Conservation (phyloP, 23 red algal species). For the Gracilaria domingensis region DNA sequence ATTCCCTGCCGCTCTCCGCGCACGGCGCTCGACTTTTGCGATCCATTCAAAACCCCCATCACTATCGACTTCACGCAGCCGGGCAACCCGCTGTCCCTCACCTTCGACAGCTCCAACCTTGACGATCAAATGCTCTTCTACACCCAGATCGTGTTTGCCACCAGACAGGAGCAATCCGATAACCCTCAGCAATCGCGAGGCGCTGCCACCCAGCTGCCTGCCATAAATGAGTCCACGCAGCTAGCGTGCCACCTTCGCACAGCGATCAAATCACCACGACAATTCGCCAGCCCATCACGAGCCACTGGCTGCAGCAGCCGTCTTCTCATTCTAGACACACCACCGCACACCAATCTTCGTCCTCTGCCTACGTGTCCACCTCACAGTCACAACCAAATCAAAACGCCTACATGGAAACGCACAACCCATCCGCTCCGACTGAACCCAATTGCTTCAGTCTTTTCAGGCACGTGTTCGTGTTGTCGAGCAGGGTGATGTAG, state of each 20-base stretch:
- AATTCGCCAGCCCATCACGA: background rate
- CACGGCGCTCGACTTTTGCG: constrained; percentile 62
- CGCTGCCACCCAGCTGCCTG: background rate
- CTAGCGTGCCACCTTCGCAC: background rate
- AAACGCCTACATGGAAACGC: background rate
- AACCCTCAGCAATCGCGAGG: background rate
- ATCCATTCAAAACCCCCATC: constrained; percentile 30
- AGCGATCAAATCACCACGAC: background rate
- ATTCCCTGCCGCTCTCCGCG: constrained; percentile 34
- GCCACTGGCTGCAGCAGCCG: background rate
- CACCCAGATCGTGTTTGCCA: constrained; percentile 47
- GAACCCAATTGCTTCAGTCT: constrained; percentile 79
- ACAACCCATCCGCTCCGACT: background rate
- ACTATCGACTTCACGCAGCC: constrained; percentile 13
- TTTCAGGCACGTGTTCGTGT: constrained; percentile 88
- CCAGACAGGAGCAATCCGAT: background rate
- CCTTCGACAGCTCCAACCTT: background rate
- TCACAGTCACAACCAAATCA: background rate
- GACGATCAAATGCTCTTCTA: constrained; percentile 1
- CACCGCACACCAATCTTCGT: background rate
- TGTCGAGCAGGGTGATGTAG: constrained; percentile 90
- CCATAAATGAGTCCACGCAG: background rate
- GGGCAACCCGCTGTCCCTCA: constrained; percentile 6
- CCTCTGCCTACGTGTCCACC: background rate
- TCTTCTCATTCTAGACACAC: background rate